Conservation (phyloP, 306 rosid genomes). For the Begonia peltatifolia region DNA sequence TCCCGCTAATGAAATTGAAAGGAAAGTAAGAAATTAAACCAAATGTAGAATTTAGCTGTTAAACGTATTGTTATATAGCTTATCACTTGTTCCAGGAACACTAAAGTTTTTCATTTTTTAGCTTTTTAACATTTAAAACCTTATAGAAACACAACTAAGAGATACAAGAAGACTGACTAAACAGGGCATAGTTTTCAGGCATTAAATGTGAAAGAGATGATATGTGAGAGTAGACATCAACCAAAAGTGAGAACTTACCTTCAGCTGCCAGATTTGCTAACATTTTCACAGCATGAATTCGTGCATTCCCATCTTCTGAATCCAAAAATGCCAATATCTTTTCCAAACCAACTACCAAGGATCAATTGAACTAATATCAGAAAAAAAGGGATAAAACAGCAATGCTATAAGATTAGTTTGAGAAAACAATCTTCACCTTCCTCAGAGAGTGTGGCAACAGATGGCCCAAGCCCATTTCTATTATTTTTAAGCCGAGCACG, state of each 20-base stretch:
- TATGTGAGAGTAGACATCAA: too few species aligned
- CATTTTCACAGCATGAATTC: slow-evolving; percentile 96
- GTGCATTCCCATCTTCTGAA: slow-evolving; percentile 86
- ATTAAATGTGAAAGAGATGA: too few species aligned
- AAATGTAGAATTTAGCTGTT: too few species aligned
- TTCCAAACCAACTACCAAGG: slow-evolving; percentile 67
- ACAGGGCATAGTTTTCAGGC: too few species aligned
- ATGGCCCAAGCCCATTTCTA: slow-evolving; percentile 51
- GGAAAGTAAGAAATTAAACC: too few species aligned
- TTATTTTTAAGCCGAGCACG: slow-evolving; percentile 45
- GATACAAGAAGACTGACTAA: too few species aligned
- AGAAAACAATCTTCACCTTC: slow-evolving; percentile 39
- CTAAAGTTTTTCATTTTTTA: too few species aligned
- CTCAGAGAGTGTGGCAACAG: slow-evolving; percentile 68
- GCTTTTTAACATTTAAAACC: too few species aligned
- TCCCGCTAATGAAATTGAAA: too few species aligned
- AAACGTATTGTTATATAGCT: too few species aligned
- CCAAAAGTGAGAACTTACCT: slow-evolving; percentile 31
- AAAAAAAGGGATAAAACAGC: not conserved
- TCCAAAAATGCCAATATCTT: slow-evolving; percentile 86
- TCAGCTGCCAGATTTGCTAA: slow-evolving; percentile 98
- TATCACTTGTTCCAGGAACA: too few species aligned
- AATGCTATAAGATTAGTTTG: slow-evolving; percentile 1
- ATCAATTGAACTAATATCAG: not conserved
- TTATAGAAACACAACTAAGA: too few species aligned